phyloP scores from a whole-genome alignment of 202 grass and related monocot species.

The Dendrocalamus latiflorus region DNA sequence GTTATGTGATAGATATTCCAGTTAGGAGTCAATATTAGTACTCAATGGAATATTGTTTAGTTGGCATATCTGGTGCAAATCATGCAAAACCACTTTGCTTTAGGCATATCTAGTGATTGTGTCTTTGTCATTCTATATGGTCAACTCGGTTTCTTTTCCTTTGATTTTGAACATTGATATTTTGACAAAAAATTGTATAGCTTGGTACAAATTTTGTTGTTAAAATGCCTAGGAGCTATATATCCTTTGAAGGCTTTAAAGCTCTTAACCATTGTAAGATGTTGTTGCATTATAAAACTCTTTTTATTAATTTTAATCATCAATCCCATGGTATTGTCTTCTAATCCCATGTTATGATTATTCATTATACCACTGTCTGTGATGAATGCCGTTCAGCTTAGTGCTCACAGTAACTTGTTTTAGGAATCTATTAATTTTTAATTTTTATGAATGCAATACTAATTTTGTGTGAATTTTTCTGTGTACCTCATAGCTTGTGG shows the following conservation, averaged over 20 bases:
- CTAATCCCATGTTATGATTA: not conserved
- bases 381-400: not conserved
- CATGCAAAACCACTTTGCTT: not conserved
- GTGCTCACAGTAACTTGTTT: not conserved
- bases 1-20: not conserved
- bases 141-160: not conserved
- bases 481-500: conserved; percentile 61
- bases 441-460: not conserved
- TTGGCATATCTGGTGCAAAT: not conserved
- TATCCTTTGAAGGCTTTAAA: not conserved
- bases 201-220: not conserved
- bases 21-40: not conserved
- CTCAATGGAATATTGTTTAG: not conserved
- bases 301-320: not conserved
- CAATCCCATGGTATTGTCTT: not conserved
- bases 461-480: conserved; percentile 8
- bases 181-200: not conserved
- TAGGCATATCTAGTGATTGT: not conserved
- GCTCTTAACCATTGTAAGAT: conserved; percentile 1
- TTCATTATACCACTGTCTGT: not conserved
- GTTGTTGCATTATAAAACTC: not conserved
- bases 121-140: not conserved
- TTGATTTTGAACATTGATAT: not conserved
- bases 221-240: conserved; percentile 7
- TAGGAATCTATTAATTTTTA: not conserved